Conservation (phyloP, 345 rosid species). For the Schrenkiella parvula region DNA sequence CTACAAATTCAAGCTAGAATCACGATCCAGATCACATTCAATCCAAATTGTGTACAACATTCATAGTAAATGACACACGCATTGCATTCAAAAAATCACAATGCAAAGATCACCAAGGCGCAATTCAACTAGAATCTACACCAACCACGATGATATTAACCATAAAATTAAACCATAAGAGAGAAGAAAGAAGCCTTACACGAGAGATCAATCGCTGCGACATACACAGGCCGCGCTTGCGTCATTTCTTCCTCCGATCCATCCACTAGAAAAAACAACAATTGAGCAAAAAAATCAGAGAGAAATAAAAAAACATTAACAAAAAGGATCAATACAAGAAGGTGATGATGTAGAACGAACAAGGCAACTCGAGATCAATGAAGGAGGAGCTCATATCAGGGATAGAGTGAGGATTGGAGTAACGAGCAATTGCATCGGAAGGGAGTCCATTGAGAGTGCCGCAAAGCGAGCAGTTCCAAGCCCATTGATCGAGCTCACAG, state of each 20-base stretch:
- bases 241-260: slow-evolving; percentile 74
- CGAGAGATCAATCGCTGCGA: slow-evolving; percentile 88
- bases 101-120: background rate
- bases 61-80: background rate
- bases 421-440: slow-evolving; percentile 67
- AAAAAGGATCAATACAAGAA: background rate
- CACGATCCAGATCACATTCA: background rate
- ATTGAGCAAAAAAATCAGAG: background rate
- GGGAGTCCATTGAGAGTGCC: slow-evolving; percentile 86
- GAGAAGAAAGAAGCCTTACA: slow-evolving; percentile 47
- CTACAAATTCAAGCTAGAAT: background rate
- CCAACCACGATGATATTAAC: background rate
- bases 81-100: background rate
- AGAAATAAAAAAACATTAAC: background rate
- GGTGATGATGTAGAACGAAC: slow-evolving; percentile 35
- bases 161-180: background rate
- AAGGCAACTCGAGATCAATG: slow-evolving; percentile 83
- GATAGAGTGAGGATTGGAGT: slow-evolving; percentile 70
- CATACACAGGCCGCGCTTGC: slow-evolving; percentile 88
- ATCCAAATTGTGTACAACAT: background rate
- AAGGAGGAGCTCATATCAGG: slow-evolving; percentile 90
- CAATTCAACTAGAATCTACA: slow-evolving; percentile 22
- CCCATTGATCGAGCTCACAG: slow-evolving; percentile 96
- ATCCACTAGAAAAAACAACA: slow-evolving; percentile 43
- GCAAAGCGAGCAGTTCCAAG: slow-evolving; percentile 89